These are phyloP conservation scores for Verticillium nonalfalfae DNA, from an alignment of 2,329 filamentous ascomycete species.

Conservation along the genomic window DNA sequence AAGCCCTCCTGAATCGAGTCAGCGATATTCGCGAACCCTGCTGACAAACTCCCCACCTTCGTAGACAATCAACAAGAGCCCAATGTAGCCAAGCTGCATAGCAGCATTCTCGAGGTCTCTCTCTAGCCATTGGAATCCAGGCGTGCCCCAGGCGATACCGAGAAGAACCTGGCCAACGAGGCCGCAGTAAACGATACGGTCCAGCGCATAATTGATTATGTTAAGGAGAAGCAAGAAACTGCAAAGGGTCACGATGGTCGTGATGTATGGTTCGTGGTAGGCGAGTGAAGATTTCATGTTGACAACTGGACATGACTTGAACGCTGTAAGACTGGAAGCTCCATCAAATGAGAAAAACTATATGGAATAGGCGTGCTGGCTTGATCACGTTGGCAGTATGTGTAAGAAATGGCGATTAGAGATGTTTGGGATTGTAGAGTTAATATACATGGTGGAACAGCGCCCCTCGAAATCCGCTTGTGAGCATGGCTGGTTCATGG, in stretches of 20 bases:
- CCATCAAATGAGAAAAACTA: not conserved
- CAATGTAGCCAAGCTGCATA: conserved; percentile 65
- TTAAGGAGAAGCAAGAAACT: conserved; percentile 61
- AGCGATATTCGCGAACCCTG: not conserved
- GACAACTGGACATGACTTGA: not conserved
- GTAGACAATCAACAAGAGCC: conserved; percentile 65
- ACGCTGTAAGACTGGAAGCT: not conserved
- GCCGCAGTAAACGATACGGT: conserved; percentile 60
- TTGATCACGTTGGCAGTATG: not conserved
- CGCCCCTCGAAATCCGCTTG: too few relatives aligned
- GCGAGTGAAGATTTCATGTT: conserved; percentile 25
- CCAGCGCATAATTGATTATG: conserved; percentile 46
- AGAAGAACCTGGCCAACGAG: conserved; percentile 66
- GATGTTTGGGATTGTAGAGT: too few relatives aligned
- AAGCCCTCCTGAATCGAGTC: conserved; percentile 43
- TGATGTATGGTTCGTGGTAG: conserved; percentile 58
- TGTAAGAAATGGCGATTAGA: too few relatives aligned
- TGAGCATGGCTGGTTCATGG: not conserved
- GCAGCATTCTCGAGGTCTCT: conserved; percentile 44
- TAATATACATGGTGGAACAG: too few relatives aligned
- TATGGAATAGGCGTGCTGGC: not conserved
- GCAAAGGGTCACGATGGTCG: conserved; percentile 50
- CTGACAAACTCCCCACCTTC: conserved; percentile 41
- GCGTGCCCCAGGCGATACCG: conserved; percentile 64
- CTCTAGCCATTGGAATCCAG: conserved; percentile 58